These are phyloP conservation scores for Chaetomiaceae sp. DNA, from an alignment of 2,329 filamentous ascomycete species.

Conservation along the genomic window DNA sequence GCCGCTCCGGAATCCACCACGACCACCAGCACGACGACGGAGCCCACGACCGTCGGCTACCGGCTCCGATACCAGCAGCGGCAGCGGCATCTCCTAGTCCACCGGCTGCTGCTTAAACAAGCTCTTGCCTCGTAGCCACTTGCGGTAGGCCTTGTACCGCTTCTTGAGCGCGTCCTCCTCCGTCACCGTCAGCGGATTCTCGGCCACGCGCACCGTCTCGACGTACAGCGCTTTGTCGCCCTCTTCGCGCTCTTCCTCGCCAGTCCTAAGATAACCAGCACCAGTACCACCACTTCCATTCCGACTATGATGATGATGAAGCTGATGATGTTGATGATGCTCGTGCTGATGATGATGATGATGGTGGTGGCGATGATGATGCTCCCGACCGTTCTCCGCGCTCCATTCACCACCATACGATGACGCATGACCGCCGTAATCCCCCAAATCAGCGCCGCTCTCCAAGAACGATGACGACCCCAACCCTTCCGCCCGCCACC, in stretches of 20 bases:
- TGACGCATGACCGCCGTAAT: no score
- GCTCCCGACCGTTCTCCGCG: no score
- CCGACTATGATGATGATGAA: background rate
- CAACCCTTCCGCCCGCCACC: slow-evolving; percentile 54
- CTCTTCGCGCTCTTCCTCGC: slow-evolving; percentile 34
- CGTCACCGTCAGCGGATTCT: slow-evolving; percentile 80
- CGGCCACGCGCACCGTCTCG: slow-evolving; percentile 68
- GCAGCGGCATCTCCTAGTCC: slow-evolving; percentile 32
- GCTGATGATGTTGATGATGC: background rate
- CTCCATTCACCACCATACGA: no score
- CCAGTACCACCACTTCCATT: slow-evolving; percentile 49
- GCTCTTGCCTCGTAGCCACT: slow-evolving; percentile 92
- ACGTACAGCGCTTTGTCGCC: slow-evolving; percentile 67
- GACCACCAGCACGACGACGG: background rate
- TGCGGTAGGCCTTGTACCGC: slow-evolving; percentile 90
- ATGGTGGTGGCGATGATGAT: no score
- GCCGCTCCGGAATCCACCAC: background rate
- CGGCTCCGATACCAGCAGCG: no score
- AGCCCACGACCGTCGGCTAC: background rate
- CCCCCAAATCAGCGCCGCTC: no score
- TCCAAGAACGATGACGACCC: background rate
- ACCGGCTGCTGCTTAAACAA: slow-evolving; percentile 85
- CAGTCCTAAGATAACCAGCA: background rate
- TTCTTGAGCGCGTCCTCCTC: slow-evolving; percentile 87
- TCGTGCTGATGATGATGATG: no score